Conservation (phyloP, 176 grass and related monocot species). For the Puya raimondii region DNA sequence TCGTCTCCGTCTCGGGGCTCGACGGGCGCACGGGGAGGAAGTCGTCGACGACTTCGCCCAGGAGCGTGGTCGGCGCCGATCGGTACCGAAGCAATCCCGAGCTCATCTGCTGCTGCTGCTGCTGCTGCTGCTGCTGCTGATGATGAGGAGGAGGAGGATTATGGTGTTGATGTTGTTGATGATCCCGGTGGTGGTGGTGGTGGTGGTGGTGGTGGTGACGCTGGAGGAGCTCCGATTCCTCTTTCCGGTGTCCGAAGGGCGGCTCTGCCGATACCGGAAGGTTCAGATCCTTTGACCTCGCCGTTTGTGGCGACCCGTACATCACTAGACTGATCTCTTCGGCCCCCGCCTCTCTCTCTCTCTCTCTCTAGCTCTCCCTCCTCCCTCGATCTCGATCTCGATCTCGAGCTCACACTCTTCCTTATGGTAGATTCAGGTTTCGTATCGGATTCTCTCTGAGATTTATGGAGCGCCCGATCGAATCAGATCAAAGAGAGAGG, state of each 20-base stretch:
- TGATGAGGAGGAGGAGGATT: too few species aligned
- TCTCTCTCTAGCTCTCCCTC: background rate
- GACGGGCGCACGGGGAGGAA: conserved; percentile 33
- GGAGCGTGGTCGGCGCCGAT: conserved; percentile 63
- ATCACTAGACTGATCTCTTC: conserved; percentile 25
- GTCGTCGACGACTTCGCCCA: conserved; percentile 78
- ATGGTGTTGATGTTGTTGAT: too few species aligned
- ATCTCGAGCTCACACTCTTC: background rate
- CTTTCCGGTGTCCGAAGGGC: conserved; percentile 24
- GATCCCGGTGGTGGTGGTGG: background rate
- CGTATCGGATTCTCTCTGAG: background rate
- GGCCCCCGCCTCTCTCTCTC: background rate
- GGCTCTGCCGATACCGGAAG: conserved; percentile 32
- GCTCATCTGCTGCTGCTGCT: conserved; percentile 42
- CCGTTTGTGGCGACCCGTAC: conserved; percentile 61
- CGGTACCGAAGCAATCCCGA: conserved; percentile 77
- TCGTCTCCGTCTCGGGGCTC: conserved; percentile 51
- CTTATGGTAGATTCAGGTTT: background rate
- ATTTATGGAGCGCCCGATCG: background rate
- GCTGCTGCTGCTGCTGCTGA: background rate
- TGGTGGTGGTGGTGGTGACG: conserved; percentile 10
- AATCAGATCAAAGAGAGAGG: conserved; percentile 9
- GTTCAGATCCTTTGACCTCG: conserved; percentile 77
- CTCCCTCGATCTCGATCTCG: background rate
- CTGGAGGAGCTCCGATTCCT: conserved; percentile 32